These are phyloP conservation scores for Arthromyces matolae DNA, from an alignment of 768 basidiomycete species.

Conservation along the genomic window DNA sequence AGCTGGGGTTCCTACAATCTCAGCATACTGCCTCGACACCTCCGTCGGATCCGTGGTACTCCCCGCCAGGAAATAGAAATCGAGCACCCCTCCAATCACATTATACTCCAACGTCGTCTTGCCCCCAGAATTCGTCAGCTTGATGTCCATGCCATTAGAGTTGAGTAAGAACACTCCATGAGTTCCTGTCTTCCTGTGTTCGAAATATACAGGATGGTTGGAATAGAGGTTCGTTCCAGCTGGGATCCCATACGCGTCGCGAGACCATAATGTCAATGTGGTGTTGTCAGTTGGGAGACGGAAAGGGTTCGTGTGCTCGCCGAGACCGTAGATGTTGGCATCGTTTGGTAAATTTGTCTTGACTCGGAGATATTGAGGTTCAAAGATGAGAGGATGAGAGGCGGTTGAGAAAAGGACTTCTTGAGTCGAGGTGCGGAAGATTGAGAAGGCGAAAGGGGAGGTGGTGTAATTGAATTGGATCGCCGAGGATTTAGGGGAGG, in stretches of 20 bases:
- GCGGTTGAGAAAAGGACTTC: conserved; percentile 63
- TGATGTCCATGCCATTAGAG: conserved; percentile 77
- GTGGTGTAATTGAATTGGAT: conserved; percentile 60
- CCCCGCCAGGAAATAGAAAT: conserved; percentile 77
- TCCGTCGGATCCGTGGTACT: conserved; percentile 53
- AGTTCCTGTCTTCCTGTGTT: conserved; percentile 61
- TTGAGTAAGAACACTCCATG: conserved; percentile 70
- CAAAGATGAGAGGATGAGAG: conserved; percentile 63
- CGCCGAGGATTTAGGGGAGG: conserved; percentile 29
- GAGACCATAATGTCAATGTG: conserved; percentile 56
- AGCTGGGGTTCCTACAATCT: conserved; percentile 61
- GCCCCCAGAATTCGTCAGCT: conserved; percentile 42
- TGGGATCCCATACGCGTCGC: conserved; percentile 60
- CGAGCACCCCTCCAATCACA: conserved; percentile 71
- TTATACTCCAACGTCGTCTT: conserved; percentile 62
- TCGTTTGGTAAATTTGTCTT: conserved; percentile 55
- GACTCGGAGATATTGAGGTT: conserved; percentile 72
- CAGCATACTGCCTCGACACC: conserved; percentile 65
- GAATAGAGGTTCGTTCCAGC: conserved; percentile 64
- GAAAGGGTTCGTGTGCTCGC: conserved; percentile 70
- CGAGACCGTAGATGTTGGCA: conserved; percentile 75
- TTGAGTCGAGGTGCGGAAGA: conserved; percentile 42
- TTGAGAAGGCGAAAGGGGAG: conserved; percentile 59
- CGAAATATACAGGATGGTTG: conserved; percentile 70
- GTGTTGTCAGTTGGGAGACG: conserved; percentile 47